Evolutionary conservation across 371 early-diverging fungal species (phyloP).

Genomic region (Amoeboradix gromovi): DNA sequence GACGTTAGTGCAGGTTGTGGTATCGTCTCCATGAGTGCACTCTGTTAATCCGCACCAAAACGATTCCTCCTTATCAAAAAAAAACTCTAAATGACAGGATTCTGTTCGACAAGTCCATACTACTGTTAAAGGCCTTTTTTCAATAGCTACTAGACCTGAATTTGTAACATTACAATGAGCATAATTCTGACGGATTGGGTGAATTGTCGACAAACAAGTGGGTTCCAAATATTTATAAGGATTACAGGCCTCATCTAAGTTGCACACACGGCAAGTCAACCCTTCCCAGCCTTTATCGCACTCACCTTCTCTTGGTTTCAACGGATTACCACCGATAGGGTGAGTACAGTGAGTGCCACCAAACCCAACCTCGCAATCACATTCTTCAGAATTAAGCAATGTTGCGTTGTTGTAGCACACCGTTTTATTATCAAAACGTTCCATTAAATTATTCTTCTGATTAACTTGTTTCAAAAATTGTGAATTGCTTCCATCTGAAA

Average conservation of each 20-base stretch:
- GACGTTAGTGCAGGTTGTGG: neutral
- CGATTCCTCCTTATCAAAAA: neutral
- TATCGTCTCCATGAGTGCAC: neutral
- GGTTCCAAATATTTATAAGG: neutral
- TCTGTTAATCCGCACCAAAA: neutral
- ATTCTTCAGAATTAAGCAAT: constrained; percentile 25
- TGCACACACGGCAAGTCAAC: neutral
- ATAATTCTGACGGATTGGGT: neutral
- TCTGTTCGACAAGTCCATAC: neutral
- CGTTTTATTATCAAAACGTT: no score
- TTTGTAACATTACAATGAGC: neutral
- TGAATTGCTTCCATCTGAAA: no score
- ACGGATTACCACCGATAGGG: neutral
- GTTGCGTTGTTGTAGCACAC: neutral
- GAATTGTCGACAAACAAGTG: neutral
- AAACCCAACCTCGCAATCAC: constrained; percentile 54
- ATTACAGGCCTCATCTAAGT: neutral
- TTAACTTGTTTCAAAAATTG: no score
- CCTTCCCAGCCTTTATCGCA: constrained; percentile 1
- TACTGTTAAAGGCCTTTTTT: neutral
- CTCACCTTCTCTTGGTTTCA: neutral
- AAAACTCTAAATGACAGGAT: neutral
- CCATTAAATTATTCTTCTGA: no score
- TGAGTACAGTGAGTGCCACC: constrained; percentile 53
- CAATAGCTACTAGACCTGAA: neutral